Conservation (phyloP, 208 protist genomes). For the Polymyxa betae region DNA sequence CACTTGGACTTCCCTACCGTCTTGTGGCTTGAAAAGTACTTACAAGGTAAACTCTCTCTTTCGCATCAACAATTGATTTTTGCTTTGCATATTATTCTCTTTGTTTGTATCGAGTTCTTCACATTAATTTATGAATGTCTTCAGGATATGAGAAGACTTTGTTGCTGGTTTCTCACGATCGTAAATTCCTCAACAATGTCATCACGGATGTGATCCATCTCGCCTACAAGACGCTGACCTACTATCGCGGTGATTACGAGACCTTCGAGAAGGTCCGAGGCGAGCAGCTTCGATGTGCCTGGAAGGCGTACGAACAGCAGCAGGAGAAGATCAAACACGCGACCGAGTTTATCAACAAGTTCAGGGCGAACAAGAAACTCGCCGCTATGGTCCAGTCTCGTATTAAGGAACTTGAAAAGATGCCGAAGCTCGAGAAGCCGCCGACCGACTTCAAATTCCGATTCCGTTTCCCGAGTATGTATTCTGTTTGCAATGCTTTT, state of each 20-base stretch:
- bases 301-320: constrained; percentile 56
- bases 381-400: constrained; percentile 71
- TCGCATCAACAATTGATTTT: constrained; percentile 18
- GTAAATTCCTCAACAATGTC: constrained; percentile 65
- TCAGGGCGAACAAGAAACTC: constrained; percentile 69
- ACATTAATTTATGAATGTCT: too few relatives aligned
- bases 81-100: too few relatives aligned
- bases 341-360: constrained; percentile 67
- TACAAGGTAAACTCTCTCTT: not conserved
- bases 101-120: too few relatives aligned
- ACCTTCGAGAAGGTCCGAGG: constrained; percentile 58
- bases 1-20: constrained; percentile 60
- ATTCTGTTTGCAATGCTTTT: not conserved
- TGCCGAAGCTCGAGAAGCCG: constrained; percentile 61
- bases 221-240: constrained; percentile 59
- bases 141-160: constrained; percentile 19
- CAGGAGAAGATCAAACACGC: constrained; percentile 45
- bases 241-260: constrained; percentile 66
- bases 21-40: constrained; percentile 38
- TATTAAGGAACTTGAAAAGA: constrained; percentile 72
- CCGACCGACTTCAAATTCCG: constrained; percentile 35
- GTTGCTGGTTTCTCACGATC: constrained; percentile 61
- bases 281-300: constrained; percentile 35
- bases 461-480: constrained; percentile 22
- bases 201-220: constrained; percentile 67